Evolutionary conservation across 306 rosid genomes (phyloP), one percentile per base, ranked within the genome.

Genomic region (Prunus salicina): DNA sequence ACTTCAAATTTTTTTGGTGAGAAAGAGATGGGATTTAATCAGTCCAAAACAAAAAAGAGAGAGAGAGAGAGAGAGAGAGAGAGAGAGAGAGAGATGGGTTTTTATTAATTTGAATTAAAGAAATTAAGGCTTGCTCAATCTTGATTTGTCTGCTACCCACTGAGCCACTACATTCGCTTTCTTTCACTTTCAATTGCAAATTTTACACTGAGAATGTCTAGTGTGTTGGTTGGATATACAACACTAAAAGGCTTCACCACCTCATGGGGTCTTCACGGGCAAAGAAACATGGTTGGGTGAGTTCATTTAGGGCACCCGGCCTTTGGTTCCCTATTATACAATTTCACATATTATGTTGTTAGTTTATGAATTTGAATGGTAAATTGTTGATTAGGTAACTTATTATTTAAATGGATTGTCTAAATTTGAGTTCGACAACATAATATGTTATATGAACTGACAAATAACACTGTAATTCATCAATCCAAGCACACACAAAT

Each of bases 81-180:
- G 13, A 55, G 61, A 55, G 13, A 20, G 6, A 56, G 61, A 20
- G 64, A 12, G 18, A 58, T 13, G 34, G 27, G 10, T 60, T 60
- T 69, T 16, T 28, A 30, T 69, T 49, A 27, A n/a, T 49, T 30
- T 70, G 46, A 55, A 70, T 28, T 12, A 67, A 50, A 67, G 13
- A 22, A 67, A 22, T 67, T 16, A 45, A 25, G n/a, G 18, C 19
- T 22, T 53, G 12, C 20, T 41, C 38, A 38, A 72, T 62, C 32
- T 38, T 38, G 24, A 72, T 56, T 50, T 22, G 55, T 8, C 61
- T 45, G 51, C 63, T 46, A 76, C 12, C 51, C 65, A 28, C 6
- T 34, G 62, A 70, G 24, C 64, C 76, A 52, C 62, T 51, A 69
- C 69, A 43, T 80, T 51, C 61, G 51, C 75, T 80, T 75, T 69